Evolutionary conservation across 2,329 filamentous ascomycete species (phyloP), one percentile per base, ranked within the genome.

Genomic region (Fusarium subglutinans): DNA sequence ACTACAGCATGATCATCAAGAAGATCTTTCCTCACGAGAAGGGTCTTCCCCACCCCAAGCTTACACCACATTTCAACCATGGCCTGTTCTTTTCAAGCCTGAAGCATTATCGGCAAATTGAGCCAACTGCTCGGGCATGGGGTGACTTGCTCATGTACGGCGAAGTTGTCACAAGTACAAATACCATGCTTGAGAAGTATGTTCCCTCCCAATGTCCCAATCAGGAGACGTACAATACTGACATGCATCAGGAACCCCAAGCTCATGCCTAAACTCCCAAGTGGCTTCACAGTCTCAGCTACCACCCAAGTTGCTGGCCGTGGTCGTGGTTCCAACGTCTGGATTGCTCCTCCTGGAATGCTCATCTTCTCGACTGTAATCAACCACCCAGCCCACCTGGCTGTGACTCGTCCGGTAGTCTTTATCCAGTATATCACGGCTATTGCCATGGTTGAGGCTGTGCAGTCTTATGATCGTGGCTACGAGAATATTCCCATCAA

Each of bases 341-440:
- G 96, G 96, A 91, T 99, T 9, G 94, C 95, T 0, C 96, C 96
- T 2, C 90, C 93, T 0, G 96, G 96, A 2, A 91, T 90, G 41
- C 87, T 98, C 11, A 93, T 98, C 81, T 96, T 97, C 84, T 98
- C 94, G 15, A 94, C 92, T 2, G 90, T 97, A 44, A 90, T 99
- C 74, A 93, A 94, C 72, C 96, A 99, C 82, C 89, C 93, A 2
- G 90, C 93, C 37, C 87, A 92, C 37, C 88, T 96, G 14, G 92
- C 91, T 14, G 86, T 88, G 48, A 89, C 87, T 4, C 93, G 93
- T 0, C 95, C 96, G 0, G 92, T 98, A 15, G 92, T 98, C 2
- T 98, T 99, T 82, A 87, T 98, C 35, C 96, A 98, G 82, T 99
- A 99, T 80, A 88, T 99, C 20, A 91, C 94, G 0, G 95, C 95